Conservation (phyloP, 257 asterid species). For the Gentiana straminea region DNA sequence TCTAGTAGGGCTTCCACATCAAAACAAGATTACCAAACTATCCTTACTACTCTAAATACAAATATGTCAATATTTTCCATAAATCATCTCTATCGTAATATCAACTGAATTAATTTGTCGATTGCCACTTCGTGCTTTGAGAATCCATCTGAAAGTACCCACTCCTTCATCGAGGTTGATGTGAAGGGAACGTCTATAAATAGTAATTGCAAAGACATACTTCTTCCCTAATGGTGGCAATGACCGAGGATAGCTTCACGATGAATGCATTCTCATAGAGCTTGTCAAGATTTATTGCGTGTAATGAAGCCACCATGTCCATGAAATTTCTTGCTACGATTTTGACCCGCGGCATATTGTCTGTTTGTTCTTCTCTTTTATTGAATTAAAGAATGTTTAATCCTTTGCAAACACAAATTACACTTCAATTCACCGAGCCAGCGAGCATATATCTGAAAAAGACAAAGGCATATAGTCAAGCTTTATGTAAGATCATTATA, state of each 20-base stretch:
- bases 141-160: slow-evolving; percentile 77
- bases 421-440: no score
- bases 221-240: slow-evolving; percentile 94
- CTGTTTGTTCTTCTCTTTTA: no score
- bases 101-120: slow-evolving; percentile 76
- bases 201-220: slow-evolving; percentile 69
- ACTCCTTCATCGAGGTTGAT: slow-evolving; percentile 70
- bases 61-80: no score
- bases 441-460: no score
- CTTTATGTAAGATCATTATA: no score
- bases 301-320: slow-evolving; percentile 99
- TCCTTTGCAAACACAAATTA: no score
- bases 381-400: no score
- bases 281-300: slow-evolving; percentile 78
- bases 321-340: slow-evolving; percentile 87
- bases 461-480: no score
- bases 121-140: slow-evolving; percentile 84
- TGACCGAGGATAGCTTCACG: slow-evolving; percentile 82
- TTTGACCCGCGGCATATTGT: slow-evolving; percentile 84
- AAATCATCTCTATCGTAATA: no score
- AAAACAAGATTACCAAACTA: no score
- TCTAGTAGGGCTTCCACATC: no score
- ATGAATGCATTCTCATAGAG: slow-evolving; percentile 84
- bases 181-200: slow-evolving; percentile 63
- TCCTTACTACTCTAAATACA: no score